A percentile compares a stretch with the other conserved stretches of the same genome.
Evolutionary conservation across 345 rosid species (phyloP).

Genomic region (Laguncularia racemosa): DNA sequence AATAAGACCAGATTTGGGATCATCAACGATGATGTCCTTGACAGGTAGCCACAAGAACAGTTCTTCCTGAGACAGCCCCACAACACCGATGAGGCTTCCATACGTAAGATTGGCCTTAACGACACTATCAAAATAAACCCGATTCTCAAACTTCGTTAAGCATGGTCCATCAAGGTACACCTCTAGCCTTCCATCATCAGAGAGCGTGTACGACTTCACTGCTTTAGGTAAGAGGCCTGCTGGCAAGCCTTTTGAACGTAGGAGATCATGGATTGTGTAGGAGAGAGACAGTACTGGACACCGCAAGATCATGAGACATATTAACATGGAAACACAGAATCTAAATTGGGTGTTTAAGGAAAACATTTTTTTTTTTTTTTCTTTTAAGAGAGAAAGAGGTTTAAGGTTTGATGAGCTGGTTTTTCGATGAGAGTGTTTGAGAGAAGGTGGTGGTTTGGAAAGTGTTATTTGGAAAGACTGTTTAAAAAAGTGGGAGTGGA

Average conservation of each 20-base stretch:
- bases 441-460: not conserved
- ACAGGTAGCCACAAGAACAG: conserved; percentile 85
- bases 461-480: conserved; percentile 18
- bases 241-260: conserved; percentile 69
- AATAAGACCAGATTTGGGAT: conserved; percentile 77
- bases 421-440: not conserved
- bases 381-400: not conserved
- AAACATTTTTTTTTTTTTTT: too few species aligned
- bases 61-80: conserved; percentile 78
- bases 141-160: conserved; percentile 64
- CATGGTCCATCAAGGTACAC: conserved; percentile 62
- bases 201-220: conserved; percentile 49
- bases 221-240: conserved; percentile 71
- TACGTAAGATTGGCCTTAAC: conserved; percentile 75
- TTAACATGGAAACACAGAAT: too few species aligned
- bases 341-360: too few species aligned
- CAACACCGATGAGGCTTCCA: conserved; percentile 71
- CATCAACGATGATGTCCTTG: conserved; percentile 63
- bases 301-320: too few species aligned
- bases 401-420: not conserved
- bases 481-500: conserved; percentile 5
- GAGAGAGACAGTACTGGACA: conserved; percentile 6
- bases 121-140: conserved; percentile 60
- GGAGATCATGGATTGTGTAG: conserved; percentile 47
- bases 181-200: conserved; percentile 45